Evolutionary conservation across 805 yeast species (phyloP), one percentile per base, ranked within the genome.

Genomic region (Metschnikowia kunwiensis): DNA sequence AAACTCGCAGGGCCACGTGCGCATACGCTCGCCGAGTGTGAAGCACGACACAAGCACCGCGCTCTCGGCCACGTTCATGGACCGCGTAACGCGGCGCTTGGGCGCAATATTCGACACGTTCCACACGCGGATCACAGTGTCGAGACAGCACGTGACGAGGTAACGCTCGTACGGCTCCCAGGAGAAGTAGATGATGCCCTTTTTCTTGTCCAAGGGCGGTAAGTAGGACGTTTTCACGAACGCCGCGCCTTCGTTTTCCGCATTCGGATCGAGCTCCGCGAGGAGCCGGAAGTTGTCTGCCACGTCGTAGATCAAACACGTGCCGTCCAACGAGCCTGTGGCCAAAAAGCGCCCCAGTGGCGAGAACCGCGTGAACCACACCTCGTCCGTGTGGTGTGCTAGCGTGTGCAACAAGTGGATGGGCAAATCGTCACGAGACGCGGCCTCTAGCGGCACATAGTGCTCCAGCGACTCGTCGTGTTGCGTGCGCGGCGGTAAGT

Each of bases 311-410:
- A 88, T 67, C 21, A 77, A 61, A 24, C 86, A 68, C 16, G 71
- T 65, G 5, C 77, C 71, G 54, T 86, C 94, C 11, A 77, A 72
- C 6, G 93, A 78, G 0, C 89, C 83, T 0, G 89, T 75, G n/a
- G 86, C 94, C 25, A 89, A 62, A 45, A 67, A 78, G 43, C 70
- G 72, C 3, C 96, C 96, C 60, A 75, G 73, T 30, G 87, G 84
- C 5, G 93, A 82, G 53, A 86, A 88, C 39, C 75, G 75, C 10
- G 83, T 70, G 53, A 70, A 82, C 97, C 97, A 89, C 9, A 86
- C 91, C 56, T 89, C 95, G 52, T 81, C 78, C 1, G 63, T 57
- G 51, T 85, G 93, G 28, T 69, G 65, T 1, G 60, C 46, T 5
- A 84, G 58, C 0, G 72, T 68, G 38, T 69, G 67, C 9, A 74